Evolutionary conservation across 2,329 filamentous ascomycete genomes (phyloP).

Genomic region (Pyrenophora tritici-repentis): DNA sequence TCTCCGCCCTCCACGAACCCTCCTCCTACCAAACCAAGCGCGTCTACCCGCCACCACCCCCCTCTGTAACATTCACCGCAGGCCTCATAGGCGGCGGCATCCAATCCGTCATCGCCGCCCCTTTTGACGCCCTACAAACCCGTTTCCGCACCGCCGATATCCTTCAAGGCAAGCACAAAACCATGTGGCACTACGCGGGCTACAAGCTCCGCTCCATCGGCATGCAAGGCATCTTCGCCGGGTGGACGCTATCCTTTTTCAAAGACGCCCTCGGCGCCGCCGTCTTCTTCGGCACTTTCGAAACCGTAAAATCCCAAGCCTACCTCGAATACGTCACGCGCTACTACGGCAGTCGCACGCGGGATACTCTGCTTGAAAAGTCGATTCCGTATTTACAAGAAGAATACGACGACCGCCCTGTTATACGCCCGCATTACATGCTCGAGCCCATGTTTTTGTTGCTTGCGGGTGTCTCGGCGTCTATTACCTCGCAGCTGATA

Average conservation of each 20-base stretch:
- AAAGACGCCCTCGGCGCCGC: slow-evolving; percentile 73
- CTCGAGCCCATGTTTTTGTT: slow-evolving; percentile 75
- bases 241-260: slow-evolving; percentile 69
- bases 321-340: slow-evolving; percentile 73
- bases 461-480: slow-evolving; percentile 70
- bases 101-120: slow-evolving; percentile 74
- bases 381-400: slow-evolving; percentile 27
- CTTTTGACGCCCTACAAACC: slow-evolving; percentile 75
- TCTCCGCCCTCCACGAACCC: slow-evolving; percentile 69
- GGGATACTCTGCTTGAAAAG: slow-evolving; percentile 36
- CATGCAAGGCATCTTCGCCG: slow-evolving; percentile 72
- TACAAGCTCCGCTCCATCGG: slow-evolving; percentile 74
- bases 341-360: slow-evolving; percentile 61
- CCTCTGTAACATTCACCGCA: slow-evolving; percentile 68
- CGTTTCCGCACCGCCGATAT: slow-evolving; percentile 69
- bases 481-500: slow-evolving; percentile 69
- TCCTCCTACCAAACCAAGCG: slow-evolving; percentile 65
- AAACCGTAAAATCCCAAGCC: slow-evolving; percentile 74
- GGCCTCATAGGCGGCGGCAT: slow-evolving; percentile 71
- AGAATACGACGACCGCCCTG: slow-evolving; percentile 43
- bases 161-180: slow-evolving; percentile 64
- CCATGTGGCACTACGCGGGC: slow-evolving; percentile 73
- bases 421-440: slow-evolving; percentile 75
- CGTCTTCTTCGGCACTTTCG: slow-evolving; percentile 75
- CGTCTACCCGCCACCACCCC: slow-evolving; percentile 71